phyloP scores from a whole-genome alignment of 2,329 filamentous ascomycete genomes.

The Epichloe elymi region DNA sequence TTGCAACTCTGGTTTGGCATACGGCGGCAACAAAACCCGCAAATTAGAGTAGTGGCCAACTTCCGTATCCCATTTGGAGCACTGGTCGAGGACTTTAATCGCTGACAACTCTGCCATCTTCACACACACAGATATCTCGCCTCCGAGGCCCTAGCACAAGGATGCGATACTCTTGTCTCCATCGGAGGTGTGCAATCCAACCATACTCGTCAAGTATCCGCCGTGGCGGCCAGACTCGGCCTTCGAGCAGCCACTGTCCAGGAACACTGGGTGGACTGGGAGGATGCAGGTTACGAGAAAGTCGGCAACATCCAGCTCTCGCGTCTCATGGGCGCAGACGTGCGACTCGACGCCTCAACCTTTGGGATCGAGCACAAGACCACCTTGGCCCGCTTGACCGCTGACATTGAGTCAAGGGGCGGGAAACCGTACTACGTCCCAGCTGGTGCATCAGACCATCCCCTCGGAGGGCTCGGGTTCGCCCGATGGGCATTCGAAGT shows the following conservation, averaged over 20 bases:
- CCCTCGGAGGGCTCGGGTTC: slow-evolving; percentile 56
- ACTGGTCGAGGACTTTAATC: neutral
- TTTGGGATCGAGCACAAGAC: slow-evolving; percentile 60
- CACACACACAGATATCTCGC: slow-evolving; percentile 39
- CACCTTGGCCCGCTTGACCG: slow-evolving; percentile 39
- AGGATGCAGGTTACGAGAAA: slow-evolving; percentile 43
- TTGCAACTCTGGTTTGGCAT: slow-evolving; percentile 54
- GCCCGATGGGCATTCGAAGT: slow-evolving; percentile 61
- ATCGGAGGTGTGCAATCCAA: slow-evolving; percentile 59
- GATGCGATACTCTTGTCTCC: slow-evolving; percentile 48
- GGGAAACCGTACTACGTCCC: slow-evolving; percentile 60
- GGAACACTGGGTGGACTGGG: slow-evolving; percentile 56
- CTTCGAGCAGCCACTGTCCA: slow-evolving; percentile 41
- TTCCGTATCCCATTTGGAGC: too few relatives aligned
- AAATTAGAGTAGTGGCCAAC: slow-evolving; percentile 42
- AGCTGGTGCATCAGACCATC: slow-evolving; percentile 57
- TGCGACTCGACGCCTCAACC: slow-evolving; percentile 41
- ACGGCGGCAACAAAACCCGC: slow-evolving; percentile 56
- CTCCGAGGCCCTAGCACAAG: slow-evolving; percentile 44
- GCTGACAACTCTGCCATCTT: neutral
- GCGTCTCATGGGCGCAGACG: slow-evolving; percentile 52
- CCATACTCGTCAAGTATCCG: slow-evolving; percentile 55
- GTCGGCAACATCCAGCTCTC: slow-evolving; percentile 63
- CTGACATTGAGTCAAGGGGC: slow-evolving; percentile 38
- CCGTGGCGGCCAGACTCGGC: slow-evolving; percentile 44